Percentiles rank a stretch among this genome's conserved stretches.
These are phyloP conservation scores for Stylonectria norvegica DNA, from an alignment of 2,329 filamentous ascomycete species.

Conservation along the genomic window DNA sequence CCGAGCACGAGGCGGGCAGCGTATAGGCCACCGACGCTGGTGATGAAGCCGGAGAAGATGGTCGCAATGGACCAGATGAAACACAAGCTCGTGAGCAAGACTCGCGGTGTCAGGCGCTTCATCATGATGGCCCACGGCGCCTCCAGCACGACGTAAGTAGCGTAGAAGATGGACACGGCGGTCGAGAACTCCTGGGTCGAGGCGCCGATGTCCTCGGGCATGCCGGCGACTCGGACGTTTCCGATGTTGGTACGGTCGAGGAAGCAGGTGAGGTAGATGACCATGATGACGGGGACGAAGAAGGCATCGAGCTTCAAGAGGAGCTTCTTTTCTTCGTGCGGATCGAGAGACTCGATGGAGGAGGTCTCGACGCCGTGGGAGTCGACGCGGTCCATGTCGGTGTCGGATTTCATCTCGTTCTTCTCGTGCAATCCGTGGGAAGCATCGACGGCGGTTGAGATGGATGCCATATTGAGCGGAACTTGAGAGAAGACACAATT, in stretches of 20 bases:
- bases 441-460: neutral
- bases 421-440: neutral
- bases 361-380: neutral
- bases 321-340: slow-evolving; percentile 27
- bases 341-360: slow-evolving; percentile 24
- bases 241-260: slow-evolving; percentile 53
- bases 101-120: slow-evolving; percentile 31
- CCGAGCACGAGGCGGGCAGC: slow-evolving; percentile 20
- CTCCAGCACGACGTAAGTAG: slow-evolving; percentile 32
- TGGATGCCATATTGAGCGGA: neutral
- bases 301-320: slow-evolving; percentile 32
- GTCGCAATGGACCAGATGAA: slow-evolving; percentile 28
- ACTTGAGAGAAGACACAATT: neutral
- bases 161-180: slow-evolving; percentile 32
- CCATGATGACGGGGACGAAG: slow-evolving; percentile 46
- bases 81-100: slow-evolving; percentile 27
- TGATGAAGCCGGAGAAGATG: slow-evolving; percentile 29
- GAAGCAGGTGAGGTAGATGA: slow-evolving; percentile 53
- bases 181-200: slow-evolving; percentile 28
- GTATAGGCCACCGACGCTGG: slow-evolving; percentile 26
- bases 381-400: too few species aligned
- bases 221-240: slow-evolving; percentile 33
- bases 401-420: neutral
- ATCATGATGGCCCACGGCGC: slow-evolving; percentile 31
- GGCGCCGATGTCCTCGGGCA: slow-evolving; percentile 33